Evolutionary conservation across 192 early-diverging fungal species (phyloP).

Genomic region (Backusella sp.): DNA sequence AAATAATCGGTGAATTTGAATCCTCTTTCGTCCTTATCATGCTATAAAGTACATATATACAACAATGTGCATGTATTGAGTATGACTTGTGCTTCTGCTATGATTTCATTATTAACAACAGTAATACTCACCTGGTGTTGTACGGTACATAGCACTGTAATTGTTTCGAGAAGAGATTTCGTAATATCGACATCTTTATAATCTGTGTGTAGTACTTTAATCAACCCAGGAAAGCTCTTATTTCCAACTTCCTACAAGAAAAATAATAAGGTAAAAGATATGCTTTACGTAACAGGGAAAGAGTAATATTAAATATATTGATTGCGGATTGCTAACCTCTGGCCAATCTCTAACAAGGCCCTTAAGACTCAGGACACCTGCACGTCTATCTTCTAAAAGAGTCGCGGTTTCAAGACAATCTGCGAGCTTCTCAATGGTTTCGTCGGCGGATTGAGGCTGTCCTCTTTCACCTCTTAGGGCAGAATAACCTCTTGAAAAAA

Average conservation of each 20-base stretch:
- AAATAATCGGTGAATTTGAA: conserved; percentile 41
- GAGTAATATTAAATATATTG: background rate
- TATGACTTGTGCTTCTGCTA: background rate
- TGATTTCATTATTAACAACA: background rate
- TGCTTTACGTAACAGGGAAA: background rate
- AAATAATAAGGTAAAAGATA: background rate
- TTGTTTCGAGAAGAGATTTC: conserved; percentile 86
- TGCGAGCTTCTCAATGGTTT: conserved; percentile 82
- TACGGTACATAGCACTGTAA: conserved; percentile 70
- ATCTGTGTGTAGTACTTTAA: conserved; percentile 76
- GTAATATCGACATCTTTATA: conserved; percentile 82
- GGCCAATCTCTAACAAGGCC: conserved; percentile 84
- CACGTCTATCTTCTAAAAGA: conserved; percentile 86
- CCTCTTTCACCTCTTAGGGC: conserved; percentile 64
- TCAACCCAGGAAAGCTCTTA: conserved; percentile 68
- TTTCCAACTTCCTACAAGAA: conserved; percentile 77
- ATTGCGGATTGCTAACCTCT: conserved; percentile 42
- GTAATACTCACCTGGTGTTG: conserved; percentile 14
- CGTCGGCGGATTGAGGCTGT: conserved; percentile 59
- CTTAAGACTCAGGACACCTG: conserved; percentile 83
- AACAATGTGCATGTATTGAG: background rate
- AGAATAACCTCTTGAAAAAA: conserved; percentile 60
- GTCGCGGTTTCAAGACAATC: conserved; percentile 83
- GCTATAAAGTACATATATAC: background rate
- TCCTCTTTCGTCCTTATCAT: conserved; percentile 17